Percentiles rank a stretch among this genome's conserved stretches.
Evolutionary conservation across 2,329 filamentous ascomycete species (phyloP).

Genomic region (Alternaria panax): DNA sequence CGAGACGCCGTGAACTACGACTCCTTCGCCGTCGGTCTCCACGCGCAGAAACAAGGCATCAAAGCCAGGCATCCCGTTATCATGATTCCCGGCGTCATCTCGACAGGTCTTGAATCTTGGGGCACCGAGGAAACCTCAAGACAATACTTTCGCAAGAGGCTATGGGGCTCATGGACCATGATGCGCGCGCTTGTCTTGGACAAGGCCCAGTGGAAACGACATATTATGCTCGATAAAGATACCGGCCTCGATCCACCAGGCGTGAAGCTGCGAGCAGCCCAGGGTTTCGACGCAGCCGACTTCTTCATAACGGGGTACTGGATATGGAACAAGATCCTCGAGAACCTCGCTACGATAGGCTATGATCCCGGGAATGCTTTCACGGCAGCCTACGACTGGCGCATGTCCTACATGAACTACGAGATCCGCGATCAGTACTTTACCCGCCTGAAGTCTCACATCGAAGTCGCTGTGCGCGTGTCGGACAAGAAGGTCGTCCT

Average conservation of each 20-base stretch:
- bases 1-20: slow-evolving; percentile 90
- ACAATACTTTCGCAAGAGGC: slow-evolving; percentile 89
- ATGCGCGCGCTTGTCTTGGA: slow-evolving; percentile 93
- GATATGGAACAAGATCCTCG: slow-evolving; percentile 99
- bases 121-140: slow-evolving; percentile 84
- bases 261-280: slow-evolving; percentile 89
- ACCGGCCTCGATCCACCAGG: slow-evolving; percentile 90
- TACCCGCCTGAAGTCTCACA: slow-evolving; percentile 84
- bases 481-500: slow-evolving; percentile 82
- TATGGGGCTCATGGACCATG: slow-evolving; percentile 99
- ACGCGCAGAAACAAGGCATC: slow-evolving; percentile 82
- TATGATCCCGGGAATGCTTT: slow-evolving; percentile 86
- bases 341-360: slow-evolving; percentile 93
- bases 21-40: slow-evolving; percentile 88
- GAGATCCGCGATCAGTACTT: slow-evolving; percentile 95
- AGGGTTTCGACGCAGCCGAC: slow-evolving; percentile 96
- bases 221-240: slow-evolving; percentile 93
- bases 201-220: slow-evolving; percentile 92
- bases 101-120: slow-evolving; percentile 96
- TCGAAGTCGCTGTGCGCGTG: slow-evolving; percentile 81
- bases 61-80: slow-evolving; percentile 85
- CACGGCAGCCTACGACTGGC: slow-evolving; percentile 85
- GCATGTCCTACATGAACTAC: slow-evolving; percentile 86
- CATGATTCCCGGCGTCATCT: slow-evolving; percentile 98
- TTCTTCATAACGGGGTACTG: slow-evolving; percentile 92